These are phyloP conservation scores for Kuraishia piskuri DNA, from an alignment of 805 yeast species.

Conservation along the genomic window DNA sequence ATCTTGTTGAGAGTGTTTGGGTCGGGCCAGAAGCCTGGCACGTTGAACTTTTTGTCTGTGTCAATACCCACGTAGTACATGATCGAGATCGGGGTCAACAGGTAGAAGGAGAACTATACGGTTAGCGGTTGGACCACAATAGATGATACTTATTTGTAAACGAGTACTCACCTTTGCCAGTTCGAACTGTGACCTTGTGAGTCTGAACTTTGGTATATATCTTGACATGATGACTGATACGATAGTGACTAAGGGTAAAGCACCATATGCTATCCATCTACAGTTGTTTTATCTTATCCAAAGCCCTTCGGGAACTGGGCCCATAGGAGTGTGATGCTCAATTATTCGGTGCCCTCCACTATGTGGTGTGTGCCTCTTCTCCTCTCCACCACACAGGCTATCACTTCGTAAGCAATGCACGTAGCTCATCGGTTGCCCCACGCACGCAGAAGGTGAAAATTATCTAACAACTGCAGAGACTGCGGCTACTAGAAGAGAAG, in stretches of 20 bases:
- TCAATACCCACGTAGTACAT: constrained; percentile 92
- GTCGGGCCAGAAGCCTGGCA: constrained; percentile 96
- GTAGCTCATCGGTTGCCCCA: not conserved
- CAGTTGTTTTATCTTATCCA: not conserved
- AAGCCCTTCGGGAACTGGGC: not conserved
- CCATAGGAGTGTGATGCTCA: not conserved
- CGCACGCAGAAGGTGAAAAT: not conserved
- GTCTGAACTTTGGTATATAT: constrained; percentile 13
- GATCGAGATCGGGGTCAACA: constrained; percentile 79
- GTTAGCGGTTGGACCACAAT: constrained; percentile 4
- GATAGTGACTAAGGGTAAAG: not conserved
- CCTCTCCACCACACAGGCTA: not conserved
- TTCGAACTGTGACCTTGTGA: constrained; percentile 45
- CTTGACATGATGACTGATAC: constrained; percentile 6
- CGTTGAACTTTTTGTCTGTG: constrained; percentile 79
- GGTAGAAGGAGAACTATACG: constrained; percentile 66
- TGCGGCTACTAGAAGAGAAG: no score
- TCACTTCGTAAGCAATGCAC: not conserved
- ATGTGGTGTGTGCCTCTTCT: not conserved
- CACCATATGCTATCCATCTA: no score
- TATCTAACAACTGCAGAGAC: not conserved
- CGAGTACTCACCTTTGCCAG: constrained; percentile 33
- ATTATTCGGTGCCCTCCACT: not conserved
- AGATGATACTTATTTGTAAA: not conserved
- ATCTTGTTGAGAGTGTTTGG: constrained; percentile 85